A percentile compares a stretch with the other conserved stretches of the same genome.
Evolutionary conservation across 2,329 filamentous ascomycete species (phyloP).

Genomic region (Penicillium sp.): DNA sequence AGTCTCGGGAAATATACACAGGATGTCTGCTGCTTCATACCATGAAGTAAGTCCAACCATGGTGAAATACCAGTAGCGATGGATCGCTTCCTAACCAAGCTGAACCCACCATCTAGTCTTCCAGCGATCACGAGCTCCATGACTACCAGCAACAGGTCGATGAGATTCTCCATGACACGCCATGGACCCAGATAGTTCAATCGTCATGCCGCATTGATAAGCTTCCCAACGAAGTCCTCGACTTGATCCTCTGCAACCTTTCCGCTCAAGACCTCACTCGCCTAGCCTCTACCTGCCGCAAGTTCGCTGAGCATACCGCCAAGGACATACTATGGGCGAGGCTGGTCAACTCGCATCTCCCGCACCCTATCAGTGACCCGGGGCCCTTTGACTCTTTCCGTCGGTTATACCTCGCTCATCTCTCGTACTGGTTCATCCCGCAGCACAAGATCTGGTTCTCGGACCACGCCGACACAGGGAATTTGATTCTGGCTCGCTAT

Average conservation of each 20-base stretch:
- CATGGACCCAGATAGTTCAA: background rate
- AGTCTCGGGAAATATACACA: background rate
- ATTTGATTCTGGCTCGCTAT: slow-evolving; percentile 70
- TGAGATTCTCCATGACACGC: slow-evolving; percentile 8
- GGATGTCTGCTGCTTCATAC: slow-evolving; percentile 4
- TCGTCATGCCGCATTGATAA: slow-evolving; percentile 25
- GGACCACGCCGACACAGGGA: slow-evolving; percentile 67
- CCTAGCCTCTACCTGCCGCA: slow-evolving; percentile 57
- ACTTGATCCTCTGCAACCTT: slow-evolving; percentile 64
- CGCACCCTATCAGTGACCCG: slow-evolving; percentile 51
- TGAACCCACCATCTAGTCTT: slow-evolving; percentile 1
- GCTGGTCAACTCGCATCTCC: slow-evolving; percentile 64
- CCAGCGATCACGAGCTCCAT: slow-evolving; percentile 2
- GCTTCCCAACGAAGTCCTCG: slow-evolving; percentile 70
- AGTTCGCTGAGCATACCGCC: slow-evolving; percentile 54
- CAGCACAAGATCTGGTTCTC: slow-evolving; percentile 80
- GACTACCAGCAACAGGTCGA: slow-evolving; percentile 6
- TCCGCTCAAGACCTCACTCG: slow-evolving; percentile 58
- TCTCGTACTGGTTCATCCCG: slow-evolving; percentile 79
- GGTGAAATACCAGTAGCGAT: background rate
- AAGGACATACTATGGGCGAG: slow-evolving; percentile 68
- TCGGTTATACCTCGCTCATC: slow-evolving; percentile 66
- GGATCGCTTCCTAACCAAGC: background rate
- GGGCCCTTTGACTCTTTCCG: slow-evolving; percentile 61
- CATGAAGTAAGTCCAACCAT: background rate